Evolutionary conservation across 331 rosid species (phyloP), one percentile per base, ranked within the genome.

Genomic region (Quercus tomentella): DNA sequence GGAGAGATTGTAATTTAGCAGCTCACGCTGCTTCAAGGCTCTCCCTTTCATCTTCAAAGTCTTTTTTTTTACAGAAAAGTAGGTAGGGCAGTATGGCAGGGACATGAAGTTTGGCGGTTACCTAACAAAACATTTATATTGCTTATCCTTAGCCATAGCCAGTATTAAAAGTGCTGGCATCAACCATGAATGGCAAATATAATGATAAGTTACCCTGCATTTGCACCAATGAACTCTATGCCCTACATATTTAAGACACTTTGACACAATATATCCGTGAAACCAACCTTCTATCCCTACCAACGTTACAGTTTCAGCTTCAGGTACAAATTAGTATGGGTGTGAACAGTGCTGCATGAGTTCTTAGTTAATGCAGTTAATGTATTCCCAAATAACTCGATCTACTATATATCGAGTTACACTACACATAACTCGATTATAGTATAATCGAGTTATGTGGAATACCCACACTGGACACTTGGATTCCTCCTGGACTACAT

Each of bases 161-260:
- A 72, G 82, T 33, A 33, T 33, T 33, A 33, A 33, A 33, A 33
- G 7, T 33, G 56, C 52, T 65, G 74, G 73, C 77, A 35, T 65
- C 63, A 41, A 30, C 66, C 35, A 54, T 23, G 18, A 43, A 33
- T 33, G 37, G 37, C 0, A 33, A 33, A 69, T 37, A 6, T 56
- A 17, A 56, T 56, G 17, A 56, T 56, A 6, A 58, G 7, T 1
- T 35, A 51, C 58, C 74, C 55, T 63, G 20, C 70, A 56, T 5
- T 33, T 66, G 21, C 23, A 35, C 54, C 75, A n/a, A 37, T 78
- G 72, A 82, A 56, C 49, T 60, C 62, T 23, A 28, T 66, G 74
- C 60, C 78, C 73, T 22, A 63, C 76, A 21, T 12, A 72, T 79
- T 76, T 18, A 76, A 78, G 75, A 23, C 56, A 51, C 33, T 33